Conservation (phyloP, 352 stramenopile species). For the Phytophthora pistaciae region DNA sequence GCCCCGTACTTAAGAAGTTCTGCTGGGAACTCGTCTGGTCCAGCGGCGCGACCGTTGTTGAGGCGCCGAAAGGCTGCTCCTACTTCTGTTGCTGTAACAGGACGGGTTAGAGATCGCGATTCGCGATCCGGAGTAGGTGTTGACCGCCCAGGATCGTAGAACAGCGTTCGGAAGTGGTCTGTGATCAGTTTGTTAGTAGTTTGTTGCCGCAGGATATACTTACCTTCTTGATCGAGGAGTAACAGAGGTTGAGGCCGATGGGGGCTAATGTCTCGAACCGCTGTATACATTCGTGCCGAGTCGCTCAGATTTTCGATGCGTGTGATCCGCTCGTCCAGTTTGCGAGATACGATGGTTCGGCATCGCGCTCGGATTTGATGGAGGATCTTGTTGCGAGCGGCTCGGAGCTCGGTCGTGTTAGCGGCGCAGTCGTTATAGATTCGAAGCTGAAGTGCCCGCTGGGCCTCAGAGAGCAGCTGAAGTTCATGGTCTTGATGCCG, state of each 20-base stretch:
- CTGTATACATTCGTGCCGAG: background rate
- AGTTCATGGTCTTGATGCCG: too few species aligned
- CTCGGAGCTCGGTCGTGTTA: too few species aligned
- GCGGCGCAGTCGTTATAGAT: too few species aligned
- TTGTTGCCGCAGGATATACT: conserved; percentile 3
- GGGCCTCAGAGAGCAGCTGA: too few species aligned
- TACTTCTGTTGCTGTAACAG: background rate
- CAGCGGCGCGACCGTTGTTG: background rate
- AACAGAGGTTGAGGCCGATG: background rate
- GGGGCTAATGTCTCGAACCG: background rate
- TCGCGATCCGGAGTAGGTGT: too few species aligned
- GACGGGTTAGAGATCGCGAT: too few species aligned
- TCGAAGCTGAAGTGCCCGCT: too few species aligned
- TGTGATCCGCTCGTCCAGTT: too few species aligned
- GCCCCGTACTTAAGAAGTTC: background rate
- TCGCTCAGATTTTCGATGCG: background rate
- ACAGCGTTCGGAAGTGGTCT: background rate
- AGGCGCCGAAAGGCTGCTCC: background rate
- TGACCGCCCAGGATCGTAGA: background rate
- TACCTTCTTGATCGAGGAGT: background rate
- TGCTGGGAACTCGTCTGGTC: background rate
- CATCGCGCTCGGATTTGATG: too few species aligned
- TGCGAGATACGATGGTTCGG: too few species aligned
- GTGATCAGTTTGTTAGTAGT: background rate
- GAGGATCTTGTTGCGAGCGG: too few species aligned